These are phyloP conservation scores for Leccinum angustisporum DNA, from an alignment of 1,284 basidiomycete genomes.

Conservation along the genomic window DNA sequence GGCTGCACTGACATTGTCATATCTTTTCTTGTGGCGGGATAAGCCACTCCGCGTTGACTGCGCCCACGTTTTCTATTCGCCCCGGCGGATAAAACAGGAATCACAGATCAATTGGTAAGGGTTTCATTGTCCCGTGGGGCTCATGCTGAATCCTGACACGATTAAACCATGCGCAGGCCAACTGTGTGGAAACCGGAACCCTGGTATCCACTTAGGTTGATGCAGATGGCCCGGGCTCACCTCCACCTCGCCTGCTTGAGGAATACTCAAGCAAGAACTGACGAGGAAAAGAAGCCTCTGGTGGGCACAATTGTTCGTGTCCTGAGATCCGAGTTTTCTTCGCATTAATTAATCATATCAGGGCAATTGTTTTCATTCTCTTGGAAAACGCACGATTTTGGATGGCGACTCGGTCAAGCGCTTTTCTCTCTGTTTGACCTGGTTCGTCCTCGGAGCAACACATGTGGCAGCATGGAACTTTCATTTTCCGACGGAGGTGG, in stretches of 20 bases:
- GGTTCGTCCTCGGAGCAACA: background rate
- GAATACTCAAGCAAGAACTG: background rate
- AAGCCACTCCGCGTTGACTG: slow-evolving; percentile 3
- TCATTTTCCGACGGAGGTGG: background rate
- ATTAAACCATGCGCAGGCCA: background rate
- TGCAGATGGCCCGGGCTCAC: background rate
- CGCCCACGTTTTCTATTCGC: background rate
- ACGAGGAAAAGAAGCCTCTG: background rate
- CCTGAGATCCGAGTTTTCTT: background rate
- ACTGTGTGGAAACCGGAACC: background rate
- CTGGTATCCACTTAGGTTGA: background rate
- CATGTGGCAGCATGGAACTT: background rate
- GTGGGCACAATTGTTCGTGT: background rate
- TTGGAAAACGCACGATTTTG: background rate
- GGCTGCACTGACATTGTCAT: background rate
- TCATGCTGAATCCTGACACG: background rate
- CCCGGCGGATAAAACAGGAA: background rate
- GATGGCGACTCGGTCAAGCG: background rate
- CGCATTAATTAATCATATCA: background rate
- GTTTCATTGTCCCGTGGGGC: background rate
- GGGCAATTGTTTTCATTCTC: background rate
- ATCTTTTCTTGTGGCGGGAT: background rate
- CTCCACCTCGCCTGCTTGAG: background rate
- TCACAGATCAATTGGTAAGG: background rate
- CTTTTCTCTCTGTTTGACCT: background rate